Conservation (phyloP, 2,329 filamentous ascomycete species). For the Hypoxylon sp. region DNA sequence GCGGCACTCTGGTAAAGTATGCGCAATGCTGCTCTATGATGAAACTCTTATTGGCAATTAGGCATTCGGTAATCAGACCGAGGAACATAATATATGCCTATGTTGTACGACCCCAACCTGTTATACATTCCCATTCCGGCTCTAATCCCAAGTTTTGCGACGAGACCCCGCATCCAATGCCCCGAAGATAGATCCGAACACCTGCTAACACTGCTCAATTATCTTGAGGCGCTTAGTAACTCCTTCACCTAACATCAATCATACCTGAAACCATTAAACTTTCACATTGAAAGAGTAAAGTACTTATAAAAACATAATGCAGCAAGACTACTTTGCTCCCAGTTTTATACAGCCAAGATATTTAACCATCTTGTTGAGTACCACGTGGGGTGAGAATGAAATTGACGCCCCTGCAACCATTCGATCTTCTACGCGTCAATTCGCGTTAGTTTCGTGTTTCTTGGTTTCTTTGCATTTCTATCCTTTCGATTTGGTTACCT, state of each 20-base stretch:
- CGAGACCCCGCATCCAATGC: slow-evolving; percentile 4
- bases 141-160: background rate
- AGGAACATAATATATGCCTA: slow-evolving; percentile 22
- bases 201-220: too few species aligned
- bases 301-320: too few species aligned
- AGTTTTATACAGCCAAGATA: too few species aligned
- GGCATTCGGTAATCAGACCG: background rate
- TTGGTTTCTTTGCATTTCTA: background rate
- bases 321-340: too few species aligned
- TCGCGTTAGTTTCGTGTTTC: slow-evolving; percentile 42
- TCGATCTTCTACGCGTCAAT: slow-evolving; percentile 33
- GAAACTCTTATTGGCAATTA: background rate
- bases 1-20: background rate
- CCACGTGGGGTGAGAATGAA: slow-evolving; percentile 15
- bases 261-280: too few species aligned
- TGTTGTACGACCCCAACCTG: slow-evolving; percentile 18
- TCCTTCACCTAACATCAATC: too few species aligned
- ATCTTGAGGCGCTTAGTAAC: too few species aligned
- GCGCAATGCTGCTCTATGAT: background rate
- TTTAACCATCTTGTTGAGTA: background rate
- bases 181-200: slow-evolving; percentile 5
- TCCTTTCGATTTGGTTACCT: slow-evolving; percentile 5
- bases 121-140: background rate
- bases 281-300: too few species aligned
- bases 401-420: slow-evolving; percentile 5